Conservation (phyloP, 176 grass and related monocot species). For the Rhynchospora tenuis region DNA sequence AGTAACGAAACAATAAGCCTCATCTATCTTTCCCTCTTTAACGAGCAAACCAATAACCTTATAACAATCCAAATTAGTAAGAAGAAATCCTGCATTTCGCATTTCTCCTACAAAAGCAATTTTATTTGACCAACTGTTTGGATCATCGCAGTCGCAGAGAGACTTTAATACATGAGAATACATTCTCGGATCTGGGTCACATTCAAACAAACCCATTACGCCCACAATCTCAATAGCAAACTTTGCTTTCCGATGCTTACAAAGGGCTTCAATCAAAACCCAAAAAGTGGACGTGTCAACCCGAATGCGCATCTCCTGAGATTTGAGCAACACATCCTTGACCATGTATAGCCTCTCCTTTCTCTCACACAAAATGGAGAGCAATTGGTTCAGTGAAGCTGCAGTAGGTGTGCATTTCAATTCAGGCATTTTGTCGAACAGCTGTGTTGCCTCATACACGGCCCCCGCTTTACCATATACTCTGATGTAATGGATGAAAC, state of each 20-base stretch:
- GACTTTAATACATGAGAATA: constrained; percentile 27
- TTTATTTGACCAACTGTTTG: constrained; percentile 6
- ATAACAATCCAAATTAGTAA: constrained; percentile 19
- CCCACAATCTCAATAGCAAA: constrained; percentile 26
- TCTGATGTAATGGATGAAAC: no score
- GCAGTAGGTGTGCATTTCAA: constrained; percentile 14
- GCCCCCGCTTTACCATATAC: constrained; percentile 3
- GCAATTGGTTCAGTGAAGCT: constrained; percentile 25
- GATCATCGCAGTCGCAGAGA: constrained; percentile 29
- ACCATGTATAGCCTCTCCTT: constrained; percentile 26
- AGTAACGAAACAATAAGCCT: constrained; percentile 39
- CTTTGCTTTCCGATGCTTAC: constrained; percentile 20
- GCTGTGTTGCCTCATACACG: constrained; percentile 20
- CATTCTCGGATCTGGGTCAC: constrained; percentile 24
- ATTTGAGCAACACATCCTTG: constrained; percentile 33
- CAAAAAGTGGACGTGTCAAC: constrained; percentile 29
- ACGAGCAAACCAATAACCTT: constrained; percentile 34
- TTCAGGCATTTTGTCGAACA: constrained; percentile 37
- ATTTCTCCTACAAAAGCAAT: constrained; percentile 45
- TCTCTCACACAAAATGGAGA: constrained; percentile 27
- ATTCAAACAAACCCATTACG: constrained; percentile 32
- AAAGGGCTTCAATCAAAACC: constrained; percentile 31
- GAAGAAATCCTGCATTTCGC: constrained; percentile 35
- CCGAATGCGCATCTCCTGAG: constrained; percentile 26
- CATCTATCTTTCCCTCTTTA: constrained; percentile 26